Base-by-base conservation (phyloP, 1,139 yeast species). In the Candida anutae region DNA sequence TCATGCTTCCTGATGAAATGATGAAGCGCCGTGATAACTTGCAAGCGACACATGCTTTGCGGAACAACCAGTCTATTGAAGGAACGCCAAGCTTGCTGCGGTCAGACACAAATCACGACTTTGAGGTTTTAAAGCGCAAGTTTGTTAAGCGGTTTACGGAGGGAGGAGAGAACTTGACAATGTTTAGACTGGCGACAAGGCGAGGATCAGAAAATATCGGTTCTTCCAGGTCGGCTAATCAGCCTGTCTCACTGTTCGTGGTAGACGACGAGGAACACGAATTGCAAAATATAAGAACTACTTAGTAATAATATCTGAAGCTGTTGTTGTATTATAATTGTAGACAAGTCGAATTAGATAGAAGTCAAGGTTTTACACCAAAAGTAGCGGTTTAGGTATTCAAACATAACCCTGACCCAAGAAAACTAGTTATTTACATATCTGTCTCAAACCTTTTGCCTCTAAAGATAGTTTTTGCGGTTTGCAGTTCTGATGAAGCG, bases 401-500 rank as follows among this genome's bases (percentile, higher is more conserved):
- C n/a, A n/a, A n/a, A n/a, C n/a, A n/a, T n/a, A n/a, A n/a, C n/a
- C n/a, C n/a, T n/a, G n/a, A n/a, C n/a, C n/a, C n/a, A n/a, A n/a
- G n/a, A n/a, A n/a, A n/a, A n/a, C n/a, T n/a, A n/a, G n/a, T n/a
- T n/a, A n/a, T n/a, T n/a, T n/a, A n/a, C n/a, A n/a, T n/a, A n/a
- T n/a, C n/a, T n/a, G n/a, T n/a, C 9, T 17, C 10, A 10, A 17
- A 17, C 18, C 24, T 25, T 10, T 21, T 24, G 14, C 22, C 23
- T 13, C 27, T 32, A 42, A 41, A 90, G 62, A 52, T 88, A 87
- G 52, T 87, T 93, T 63, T 90, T 90, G 58, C 95, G 77, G 55
- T 81, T 87, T 15, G 95, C 97, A 18, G 98, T 90, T 50, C 97
- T 73, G 29, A 87, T 85, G 46, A 88, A 90, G 44, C 96, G 77